These are phyloP conservation scores for Termitomyces sp. DNA, from an alignment of 768 basidiomycete species.

Conservation along the genomic window DNA sequence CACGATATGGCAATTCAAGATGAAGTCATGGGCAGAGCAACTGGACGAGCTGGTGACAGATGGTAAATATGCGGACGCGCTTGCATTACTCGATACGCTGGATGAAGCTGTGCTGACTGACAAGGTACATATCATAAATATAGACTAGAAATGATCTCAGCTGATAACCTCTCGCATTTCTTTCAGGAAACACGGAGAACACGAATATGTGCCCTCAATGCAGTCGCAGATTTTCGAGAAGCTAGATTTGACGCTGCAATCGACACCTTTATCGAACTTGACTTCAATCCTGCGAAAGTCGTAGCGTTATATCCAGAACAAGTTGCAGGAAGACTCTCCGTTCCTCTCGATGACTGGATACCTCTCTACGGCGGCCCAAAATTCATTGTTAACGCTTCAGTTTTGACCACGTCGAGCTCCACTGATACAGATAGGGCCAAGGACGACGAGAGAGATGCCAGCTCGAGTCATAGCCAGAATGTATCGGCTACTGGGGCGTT, in stretches of 20 bases:
- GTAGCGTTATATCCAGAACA: slow-evolving; percentile 81
- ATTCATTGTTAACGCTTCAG: slow-evolving; percentile 20
- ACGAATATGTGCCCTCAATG: slow-evolving; percentile 66
- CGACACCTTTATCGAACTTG: slow-evolving; percentile 80
- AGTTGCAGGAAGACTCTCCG: slow-evolving; percentile 73
- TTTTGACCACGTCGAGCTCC: slow-evolving; percentile 19
- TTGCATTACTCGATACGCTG: slow-evolving; percentile 69
- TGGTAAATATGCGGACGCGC: slow-evolving; percentile 70
- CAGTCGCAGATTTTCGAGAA: slow-evolving; percentile 68
- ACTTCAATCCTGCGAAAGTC: slow-evolving; percentile 92
- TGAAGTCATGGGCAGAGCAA: slow-evolving; percentile 74
- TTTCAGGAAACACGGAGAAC: slow-evolving; percentile 48
- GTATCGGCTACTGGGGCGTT: slow-evolving; percentile 23
- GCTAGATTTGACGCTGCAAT: slow-evolving; percentile 74
- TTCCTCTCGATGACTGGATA: slow-evolving; percentile 71
- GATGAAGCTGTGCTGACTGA: slow-evolving; percentile 56
- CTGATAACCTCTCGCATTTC: background rate
- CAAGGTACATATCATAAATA: slow-evolving; percentile 38
- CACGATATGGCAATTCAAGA: slow-evolving; percentile 67
- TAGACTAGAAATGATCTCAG: background rate
- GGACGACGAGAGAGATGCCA: slow-evolving; percentile 11
- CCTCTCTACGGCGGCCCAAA: slow-evolving; percentile 75
- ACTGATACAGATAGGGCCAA: slow-evolving; percentile 15
- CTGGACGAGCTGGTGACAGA: slow-evolving; percentile 75
- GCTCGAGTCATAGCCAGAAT: slow-evolving; percentile 14